Evolutionary conservation across 2,329 filamentous ascomycete genomes (phyloP).

Genomic region (Xylariaceae sp.): DNA sequence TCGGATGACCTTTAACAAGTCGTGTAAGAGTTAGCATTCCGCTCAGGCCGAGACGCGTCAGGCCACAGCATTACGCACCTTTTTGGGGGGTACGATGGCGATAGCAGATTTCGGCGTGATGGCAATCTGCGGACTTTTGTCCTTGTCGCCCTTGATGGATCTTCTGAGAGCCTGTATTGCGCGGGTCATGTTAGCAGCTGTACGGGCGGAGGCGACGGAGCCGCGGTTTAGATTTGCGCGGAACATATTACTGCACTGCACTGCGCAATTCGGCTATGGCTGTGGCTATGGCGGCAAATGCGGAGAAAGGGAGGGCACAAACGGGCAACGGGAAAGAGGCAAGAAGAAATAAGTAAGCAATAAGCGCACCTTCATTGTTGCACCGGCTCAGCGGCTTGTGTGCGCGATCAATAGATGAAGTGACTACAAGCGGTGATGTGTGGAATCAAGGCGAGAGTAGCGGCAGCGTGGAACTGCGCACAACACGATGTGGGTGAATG

Average conservation of each 20-base stretch:
- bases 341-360: slow-evolving; percentile 23
- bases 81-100: slow-evolving; percentile 87
- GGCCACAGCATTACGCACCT: slow-evolving; percentile 51
- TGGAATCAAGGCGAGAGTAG: slow-evolving; percentile 16
- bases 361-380: slow-evolving; percentile 34
- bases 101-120: slow-evolving; percentile 80
- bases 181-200: slow-evolving; percentile 36
- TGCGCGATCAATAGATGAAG: slow-evolving; percentile 23
- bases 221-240: slow-evolving; percentile 23
- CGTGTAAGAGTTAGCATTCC: slow-evolving; percentile 20
- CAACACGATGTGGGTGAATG: slow-evolving; percentile 19
- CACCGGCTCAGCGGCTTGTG: slow-evolving; percentile 21
- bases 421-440: slow-evolving; percentile 17
- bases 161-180: slow-evolving; percentile 67
- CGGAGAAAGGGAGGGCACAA: slow-evolving; percentile 13
- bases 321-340: slow-evolving; percentile 4
- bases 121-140: slow-evolving; percentile 64
- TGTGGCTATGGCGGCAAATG: slow-evolving; percentile 10
- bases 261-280: slow-evolving; percentile 8
- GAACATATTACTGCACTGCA: slow-evolving; percentile 23
- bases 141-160: slow-evolving; percentile 87
- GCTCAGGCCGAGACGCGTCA: background rate
- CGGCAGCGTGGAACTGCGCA: slow-evolving; percentile 20
- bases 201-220: slow-evolving; percentile 20
- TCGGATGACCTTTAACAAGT: slow-evolving; percentile 72